Evolutionary conservation across 768 basidiomycete species (phyloP), one percentile per base, ranked within the genome.

Genomic region (Leccinum disarticulatum): DNA sequence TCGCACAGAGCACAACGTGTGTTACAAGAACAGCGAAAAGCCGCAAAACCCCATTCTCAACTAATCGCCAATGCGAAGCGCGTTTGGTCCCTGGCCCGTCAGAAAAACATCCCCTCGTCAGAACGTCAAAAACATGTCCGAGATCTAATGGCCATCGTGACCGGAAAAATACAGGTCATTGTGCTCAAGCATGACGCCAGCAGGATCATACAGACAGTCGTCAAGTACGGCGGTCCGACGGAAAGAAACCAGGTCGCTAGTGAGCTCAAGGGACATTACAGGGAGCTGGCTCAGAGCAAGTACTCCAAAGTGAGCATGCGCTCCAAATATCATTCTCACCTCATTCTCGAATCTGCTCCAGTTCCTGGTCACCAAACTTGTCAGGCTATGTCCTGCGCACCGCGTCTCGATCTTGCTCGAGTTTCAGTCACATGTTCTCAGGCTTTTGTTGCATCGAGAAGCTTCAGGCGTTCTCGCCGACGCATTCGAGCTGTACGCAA

Each of bases 131-230:
- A 86, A 65, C 86, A 93, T 52, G 78, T 96, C 59, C 77, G 81
- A 50, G 82, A 85, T 28, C 81, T 98, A 9, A 91, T 93, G 85
- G 76, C 78, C 31, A 80, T 88, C 49, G 85, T 94, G 22, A 84
- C 88, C 22, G 93, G 93, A 5, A 86, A 87, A 64, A 86, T 96
- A 48, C 87, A 87, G 60, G 93, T 95, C 33, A 86, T 96, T 38
- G 88, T 91, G 2, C 83, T 92, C 70, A 96, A 95, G 73, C 95
- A 96, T 67, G 93, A 96, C 72, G 93, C 93, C 8, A 93, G 92
- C 67, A 83, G 88, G 63, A 93, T 93, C 61, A 83, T 91, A 22
- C 89, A 91, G 71, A 90, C 86, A 0, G 77, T 90, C 13, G 89
- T 96, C 52, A 95, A 91, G 68, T 85, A 89, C 60, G 95, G 95